phyloP scores from a whole-genome alignment of 495 filamentous ascomycete species.

The Penicillium desertorum region DNA sequence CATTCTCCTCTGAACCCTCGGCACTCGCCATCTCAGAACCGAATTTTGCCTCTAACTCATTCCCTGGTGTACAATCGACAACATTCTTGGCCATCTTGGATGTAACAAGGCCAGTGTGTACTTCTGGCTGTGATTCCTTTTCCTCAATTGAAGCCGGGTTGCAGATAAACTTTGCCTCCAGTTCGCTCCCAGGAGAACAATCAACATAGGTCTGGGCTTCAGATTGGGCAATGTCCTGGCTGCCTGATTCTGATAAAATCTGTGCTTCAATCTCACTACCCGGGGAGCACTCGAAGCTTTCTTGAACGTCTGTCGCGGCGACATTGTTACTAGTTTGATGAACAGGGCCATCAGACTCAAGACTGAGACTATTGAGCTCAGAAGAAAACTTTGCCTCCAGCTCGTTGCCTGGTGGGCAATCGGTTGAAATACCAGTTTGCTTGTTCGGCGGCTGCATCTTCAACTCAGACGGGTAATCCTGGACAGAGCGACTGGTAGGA shows the following conservation, averaged over 20 bases:
- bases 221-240: not conserved
- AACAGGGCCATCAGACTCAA: not conserved
- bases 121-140: conserved; percentile 1
- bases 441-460: not conserved
- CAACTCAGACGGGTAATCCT: not conserved
- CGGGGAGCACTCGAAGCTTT: conserved; percentile 3
- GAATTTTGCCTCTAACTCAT: conserved; percentile 18
- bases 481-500: conserved; percentile 5
- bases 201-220: conserved; percentile 3
- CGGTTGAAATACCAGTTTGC: conserved; percentile 1
- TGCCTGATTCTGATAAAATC: not conserved
- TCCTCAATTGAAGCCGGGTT: conserved; percentile 7
- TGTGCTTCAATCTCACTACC: conserved; percentile 1
- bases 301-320: not conserved
- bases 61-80: conserved; percentile 11
- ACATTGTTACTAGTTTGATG: not conserved
- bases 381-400: conserved; percentile 5
- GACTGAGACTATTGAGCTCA: not conserved
- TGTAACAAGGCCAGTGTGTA: not conserved
- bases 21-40: conserved; percentile 9
- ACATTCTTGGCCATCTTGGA: conserved; percentile 5
- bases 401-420: conserved; percentile 15
- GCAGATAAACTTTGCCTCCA: conserved; percentile 16
- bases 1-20: conserved; percentile 18
- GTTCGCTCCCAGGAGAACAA: conserved; percentile 18